These are phyloP conservation scores for Acanthamoeba lenticulata DNA, from an alignment of 208 protist species.

Conservation along the genomic window DNA sequence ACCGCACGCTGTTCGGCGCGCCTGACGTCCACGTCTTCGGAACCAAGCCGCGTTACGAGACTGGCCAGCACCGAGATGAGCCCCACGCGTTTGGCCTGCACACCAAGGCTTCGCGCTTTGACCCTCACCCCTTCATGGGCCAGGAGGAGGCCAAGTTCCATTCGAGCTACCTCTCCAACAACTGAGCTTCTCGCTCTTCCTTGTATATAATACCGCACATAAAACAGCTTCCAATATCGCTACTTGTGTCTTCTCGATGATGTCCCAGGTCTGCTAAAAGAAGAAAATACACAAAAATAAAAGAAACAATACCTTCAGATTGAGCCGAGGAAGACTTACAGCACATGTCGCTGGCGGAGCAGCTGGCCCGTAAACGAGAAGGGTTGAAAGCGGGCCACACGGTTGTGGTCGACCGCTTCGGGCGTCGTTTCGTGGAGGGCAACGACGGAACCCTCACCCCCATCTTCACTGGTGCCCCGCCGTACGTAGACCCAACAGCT, in stretches of 20 bases:
- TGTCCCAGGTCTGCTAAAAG: no score
- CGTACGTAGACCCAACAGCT: background rate
- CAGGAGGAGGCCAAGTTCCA: background rate
- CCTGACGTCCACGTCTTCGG: constrained; percentile 38
- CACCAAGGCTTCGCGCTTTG: background rate
- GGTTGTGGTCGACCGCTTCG: background rate
- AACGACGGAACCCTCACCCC: background rate
- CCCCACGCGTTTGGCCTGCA: constrained; percentile 10
- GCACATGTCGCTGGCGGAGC: background rate
- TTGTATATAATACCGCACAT: no score
- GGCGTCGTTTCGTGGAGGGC: background rate
- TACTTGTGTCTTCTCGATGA: no score
- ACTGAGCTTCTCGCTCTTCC: background rate
- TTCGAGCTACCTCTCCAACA: background rate
- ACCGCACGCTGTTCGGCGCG: background rate
- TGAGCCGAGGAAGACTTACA: no score
- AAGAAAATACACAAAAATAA: no score
- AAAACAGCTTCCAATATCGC: no score
- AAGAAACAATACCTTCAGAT: no score
- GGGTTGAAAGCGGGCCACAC: background rate
- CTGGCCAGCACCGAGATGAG: background rate
- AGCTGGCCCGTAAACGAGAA: background rate
- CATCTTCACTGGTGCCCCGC: background rate
- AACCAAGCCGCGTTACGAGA: constrained; percentile 37
- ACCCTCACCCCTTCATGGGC: background rate